Evolutionary conservation across 352 stramenopile species (phyloP), one percentile per base, ranked within the genome.

Genomic region (Peronospora farinosa): DNA sequence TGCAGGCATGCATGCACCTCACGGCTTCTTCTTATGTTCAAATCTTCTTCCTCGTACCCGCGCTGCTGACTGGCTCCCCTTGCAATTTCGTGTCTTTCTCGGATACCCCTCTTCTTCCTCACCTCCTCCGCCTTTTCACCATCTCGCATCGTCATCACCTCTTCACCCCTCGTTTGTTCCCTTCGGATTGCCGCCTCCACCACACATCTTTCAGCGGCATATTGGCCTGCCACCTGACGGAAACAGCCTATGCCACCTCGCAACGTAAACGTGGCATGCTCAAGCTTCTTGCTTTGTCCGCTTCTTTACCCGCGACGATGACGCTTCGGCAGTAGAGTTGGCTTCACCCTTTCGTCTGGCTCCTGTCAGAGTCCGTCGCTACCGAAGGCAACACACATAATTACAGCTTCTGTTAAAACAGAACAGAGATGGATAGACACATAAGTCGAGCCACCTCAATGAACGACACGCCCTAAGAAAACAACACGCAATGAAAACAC

Each of bases 341-440:
- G 77, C 77, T 50, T 83, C 76, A 25, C 74, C 74, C 78, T 91
- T 91, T 54, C 78, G 65, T 77, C 77, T 66, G 37, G 69, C 55
- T 58, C 75, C 71, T 58, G 74, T 72, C 55, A 77, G 45, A 67
- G 71, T 82, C 67, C 80, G 80, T 84, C 77, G 80, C 80, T 91
- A 85, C 63, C 63, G 63, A 65, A 72, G 67, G 74, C 61, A 69
- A 91, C 75, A 88, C 64, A 88, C 79, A 91, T 78, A 87, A 88
- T 91, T 91, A 91, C 77, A 91, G 74, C 79, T 88, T 88, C 80
- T 91, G 80, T 91, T 91, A 91, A 88, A 84, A 84, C 68, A 91
- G 67, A 89, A 85, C 68, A 86, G 50, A 85, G 56, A 78, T 73
- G 64, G 66, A 91, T 85, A 87, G 50, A 80, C 63, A 65, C 65